A percentile compares a stretch with the other conserved stretches of the same genome.
Evolutionary conservation across 2,329 filamentous ascomycete species (phyloP).

Genomic region (Talaromyces sp.): DNA sequence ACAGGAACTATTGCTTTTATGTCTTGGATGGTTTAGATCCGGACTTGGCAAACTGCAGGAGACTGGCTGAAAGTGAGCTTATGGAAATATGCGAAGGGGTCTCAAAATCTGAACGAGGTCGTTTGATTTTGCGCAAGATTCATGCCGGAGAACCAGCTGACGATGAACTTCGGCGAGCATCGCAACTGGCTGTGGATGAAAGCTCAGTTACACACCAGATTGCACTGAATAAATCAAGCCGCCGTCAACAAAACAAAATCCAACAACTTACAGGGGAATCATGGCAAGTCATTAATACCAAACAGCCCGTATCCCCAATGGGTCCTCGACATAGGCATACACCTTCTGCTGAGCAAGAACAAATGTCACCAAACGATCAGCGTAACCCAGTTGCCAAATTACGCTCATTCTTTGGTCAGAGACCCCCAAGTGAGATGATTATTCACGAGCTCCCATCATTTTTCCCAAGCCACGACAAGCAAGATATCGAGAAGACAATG

Average conservation of each 20-base stretch:
- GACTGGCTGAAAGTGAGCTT: conserved; percentile 82
- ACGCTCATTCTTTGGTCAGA: conserved; percentile 78
- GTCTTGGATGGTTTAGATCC: conserved; percentile 83
- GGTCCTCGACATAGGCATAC: conserved; percentile 39
- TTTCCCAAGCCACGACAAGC: conserved; percentile 91
- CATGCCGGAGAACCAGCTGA: conserved; percentile 86
- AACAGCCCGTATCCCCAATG: conserved; percentile 81
- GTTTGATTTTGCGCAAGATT: conserved; percentile 89
- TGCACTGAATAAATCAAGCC: conserved; percentile 63
- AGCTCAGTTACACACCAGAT: conserved; percentile 71
- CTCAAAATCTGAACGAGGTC: conserved; percentile 81
- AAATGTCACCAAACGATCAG: conserved; percentile 29
- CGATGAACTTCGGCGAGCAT: conserved; percentile 82
- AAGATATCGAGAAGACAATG: conserved; percentile 94
- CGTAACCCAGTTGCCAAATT: conserved; percentile 44
- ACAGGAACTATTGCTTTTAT: conserved; percentile 96
- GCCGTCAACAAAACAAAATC: conserved; percentile 81
- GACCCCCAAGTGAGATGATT: conserved; percentile 95
- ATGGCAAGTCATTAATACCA: conserved; percentile 70
- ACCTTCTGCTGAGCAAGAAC: conserved; percentile 32
- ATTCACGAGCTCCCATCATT: conserved; percentile 95
- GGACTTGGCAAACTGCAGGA: conserved; percentile 76
- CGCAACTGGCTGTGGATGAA: conserved; percentile 87
- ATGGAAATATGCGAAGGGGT: conserved; percentile 89
- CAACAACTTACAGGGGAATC: conserved; percentile 87